phyloP scores from a whole-genome alignment of 1,284 basidiomycete species.

The Ceratobasidium sp. region DNA sequence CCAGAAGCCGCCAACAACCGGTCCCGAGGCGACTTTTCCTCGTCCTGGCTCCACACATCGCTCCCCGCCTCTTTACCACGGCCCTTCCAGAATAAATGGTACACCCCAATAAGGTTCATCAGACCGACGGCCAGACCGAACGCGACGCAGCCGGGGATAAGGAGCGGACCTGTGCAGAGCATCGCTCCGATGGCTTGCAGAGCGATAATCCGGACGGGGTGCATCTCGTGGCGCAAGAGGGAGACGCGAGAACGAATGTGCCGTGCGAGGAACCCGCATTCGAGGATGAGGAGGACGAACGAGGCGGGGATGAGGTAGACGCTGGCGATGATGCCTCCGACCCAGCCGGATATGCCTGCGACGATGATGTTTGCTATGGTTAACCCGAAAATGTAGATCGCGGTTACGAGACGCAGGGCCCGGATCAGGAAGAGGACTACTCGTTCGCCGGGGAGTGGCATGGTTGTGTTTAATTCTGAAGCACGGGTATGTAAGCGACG shows the following conservation, averaged over 20 bases:
- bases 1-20: neutral
- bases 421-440: slow-evolving; percentile 1
- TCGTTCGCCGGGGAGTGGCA: neutral
- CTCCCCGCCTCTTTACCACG: slow-evolving; percentile 13
- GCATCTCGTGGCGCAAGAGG: slow-evolving; percentile 13
- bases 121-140: slow-evolving; percentile 22
- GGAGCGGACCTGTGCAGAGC: slow-evolving; percentile 8
- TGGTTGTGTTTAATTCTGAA: neutral
- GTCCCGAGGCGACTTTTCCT: slow-evolving; percentile 1
- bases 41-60: slow-evolving; percentile 11
- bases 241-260: slow-evolving; percentile 1
- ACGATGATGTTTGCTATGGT: slow-evolving; percentile 20
- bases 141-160: slow-evolving; percentile 7
- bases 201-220: slow-evolving; percentile 11
- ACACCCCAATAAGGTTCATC: slow-evolving; percentile 31
- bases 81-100: slow-evolving; percentile 21
- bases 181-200: slow-evolving; percentile 32
- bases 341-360: neutral
- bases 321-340: slow-evolving; percentile 26
- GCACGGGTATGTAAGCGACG: too few relatives aligned
- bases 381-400: neutral
- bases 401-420: slow-evolving; percentile 9
- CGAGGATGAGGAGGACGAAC: slow-evolving; percentile 28
- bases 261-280: slow-evolving; percentile 14
- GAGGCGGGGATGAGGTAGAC: slow-evolving; percentile 13